Conservation (phyloP, 208 protist species). For the Tritrichomonas musculus region DNA sequence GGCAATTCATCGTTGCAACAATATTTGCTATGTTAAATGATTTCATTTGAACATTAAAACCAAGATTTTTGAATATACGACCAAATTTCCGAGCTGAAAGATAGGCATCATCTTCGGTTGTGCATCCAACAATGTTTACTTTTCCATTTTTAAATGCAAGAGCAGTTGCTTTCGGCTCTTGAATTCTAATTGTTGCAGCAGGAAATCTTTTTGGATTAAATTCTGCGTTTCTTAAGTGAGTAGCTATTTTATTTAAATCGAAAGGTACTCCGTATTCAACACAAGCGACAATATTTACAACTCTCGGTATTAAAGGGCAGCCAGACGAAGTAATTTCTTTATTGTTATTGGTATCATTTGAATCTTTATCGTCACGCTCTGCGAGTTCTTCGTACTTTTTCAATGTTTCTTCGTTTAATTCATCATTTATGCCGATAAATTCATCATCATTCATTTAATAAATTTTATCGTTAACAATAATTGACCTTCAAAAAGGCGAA, state of each 20-base stretch:
- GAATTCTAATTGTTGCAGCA: constrained; percentile 72
- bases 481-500: no score
- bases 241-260: constrained; percentile 67
- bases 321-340: no score
- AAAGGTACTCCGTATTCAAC: constrained; percentile 64
- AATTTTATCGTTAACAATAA: no score
- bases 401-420: no score
- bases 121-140: constrained; percentile 45
- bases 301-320: neutral
- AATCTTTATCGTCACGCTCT: no score
- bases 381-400: no score
- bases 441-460: no score
- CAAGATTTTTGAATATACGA: neutral
- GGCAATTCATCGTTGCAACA: neutral
- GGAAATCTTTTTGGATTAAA: constrained; percentile 77
- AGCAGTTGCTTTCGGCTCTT: constrained; percentile 75
- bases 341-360: no score
- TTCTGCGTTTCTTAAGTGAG: constrained; percentile 71
- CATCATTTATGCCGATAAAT: no score
- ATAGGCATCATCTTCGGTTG: neutral
- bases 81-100: neutral
- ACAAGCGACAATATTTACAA: constrained; percentile 71
- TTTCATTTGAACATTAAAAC: neutral
- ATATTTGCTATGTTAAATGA: neutral
- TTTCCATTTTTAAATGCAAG: constrained; percentile 74